Conservation (phyloP, 73 alveolate genomes). For the Effrenium voratum region DNA sequence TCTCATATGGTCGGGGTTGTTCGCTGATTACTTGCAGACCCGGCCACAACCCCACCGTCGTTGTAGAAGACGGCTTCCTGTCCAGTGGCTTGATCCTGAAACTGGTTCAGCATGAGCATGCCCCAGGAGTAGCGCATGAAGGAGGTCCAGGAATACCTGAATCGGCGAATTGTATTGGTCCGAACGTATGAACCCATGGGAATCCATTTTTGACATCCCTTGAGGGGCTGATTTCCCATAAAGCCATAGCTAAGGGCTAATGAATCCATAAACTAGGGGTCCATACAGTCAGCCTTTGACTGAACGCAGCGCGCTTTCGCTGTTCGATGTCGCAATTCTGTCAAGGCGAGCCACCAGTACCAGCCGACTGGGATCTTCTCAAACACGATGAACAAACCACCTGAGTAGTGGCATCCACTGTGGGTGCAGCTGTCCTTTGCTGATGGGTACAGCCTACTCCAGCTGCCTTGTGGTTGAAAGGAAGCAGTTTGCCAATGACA, state of each 20-base stretch:
- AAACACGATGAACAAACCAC: conserved; percentile 56
- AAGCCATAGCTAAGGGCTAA: too few species aligned
- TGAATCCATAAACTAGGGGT: too few species aligned
- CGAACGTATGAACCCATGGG: too few species aligned
- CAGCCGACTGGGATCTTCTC: conserved; percentile 67
- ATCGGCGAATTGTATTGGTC: too few species aligned
- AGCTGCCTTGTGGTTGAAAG: too few species aligned
- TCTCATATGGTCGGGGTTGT: too few species aligned
- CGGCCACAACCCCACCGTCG: neutral
- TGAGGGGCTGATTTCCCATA: too few species aligned
- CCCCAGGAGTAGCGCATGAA: conserved; percentile 62
- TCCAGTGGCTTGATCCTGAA: conserved; percentile 48
- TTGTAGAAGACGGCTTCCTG: neutral
- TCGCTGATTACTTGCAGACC: neutral
- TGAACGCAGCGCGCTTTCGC: neutral
- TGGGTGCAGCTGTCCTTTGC: too few species aligned
- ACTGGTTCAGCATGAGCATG: conserved; percentile 77
- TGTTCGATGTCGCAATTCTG: neutral
- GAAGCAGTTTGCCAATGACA: too few species aligned
- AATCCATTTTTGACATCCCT: too few species aligned
- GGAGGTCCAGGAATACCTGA: conserved; percentile 72
- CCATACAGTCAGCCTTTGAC: too few species aligned
- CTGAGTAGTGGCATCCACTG: neutral
- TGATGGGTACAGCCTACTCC: too few species aligned
- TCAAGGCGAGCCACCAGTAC: conserved; percentile 32